phyloP scores from a whole-genome alignment of 2,329 filamentous ascomycete species.

The Neofusicoccum sp. region DNA sequence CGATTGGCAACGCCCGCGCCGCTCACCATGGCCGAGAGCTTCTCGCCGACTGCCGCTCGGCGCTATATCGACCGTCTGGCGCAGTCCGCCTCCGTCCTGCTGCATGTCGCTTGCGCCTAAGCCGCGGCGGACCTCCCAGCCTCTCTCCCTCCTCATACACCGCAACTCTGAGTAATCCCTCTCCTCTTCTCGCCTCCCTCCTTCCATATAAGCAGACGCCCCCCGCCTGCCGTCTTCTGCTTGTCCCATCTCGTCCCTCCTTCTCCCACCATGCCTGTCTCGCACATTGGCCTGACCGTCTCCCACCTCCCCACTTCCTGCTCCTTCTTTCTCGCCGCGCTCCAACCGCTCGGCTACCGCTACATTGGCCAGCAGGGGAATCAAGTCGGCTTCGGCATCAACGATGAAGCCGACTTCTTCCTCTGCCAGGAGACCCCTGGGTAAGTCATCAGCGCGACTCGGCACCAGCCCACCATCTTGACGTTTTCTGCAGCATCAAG shows the following conservation, averaged over 20 bases:
- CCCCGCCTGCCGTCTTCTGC: not conserved
- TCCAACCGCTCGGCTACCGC: conserved; percentile 74
- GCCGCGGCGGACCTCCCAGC: not conserved
- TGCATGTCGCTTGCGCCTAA: not conserved
- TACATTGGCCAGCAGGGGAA: conserved; percentile 64
- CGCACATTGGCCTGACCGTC: conserved; percentile 66
- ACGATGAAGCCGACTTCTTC: conserved; percentile 62
- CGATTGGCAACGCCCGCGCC: not conserved
- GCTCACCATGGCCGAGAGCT: not conserved
- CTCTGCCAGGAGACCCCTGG: conserved; percentile 60
- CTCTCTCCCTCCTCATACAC: not conserved
- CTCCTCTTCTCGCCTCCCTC: not conserved
- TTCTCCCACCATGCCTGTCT: conserved; percentile 54
- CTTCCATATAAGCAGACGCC: not conserved
- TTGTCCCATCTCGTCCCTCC: not conserved
- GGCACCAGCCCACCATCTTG: not conserved
- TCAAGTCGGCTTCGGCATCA: conserved; percentile 60
- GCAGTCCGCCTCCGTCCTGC: not conserved
- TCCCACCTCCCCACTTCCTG: conserved; percentile 74
- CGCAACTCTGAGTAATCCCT: conserved; percentile 10
- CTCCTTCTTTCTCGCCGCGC: conserved; percentile 78
- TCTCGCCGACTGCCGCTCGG: conserved; percentile 1
- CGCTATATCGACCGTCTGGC: conserved; percentile 13
- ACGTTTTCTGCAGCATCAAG: conserved; percentile 36
- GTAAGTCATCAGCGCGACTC: conserved; percentile 39